Base-by-base conservation (phyloP, 2,329 filamentous ascomycete genomes). In the Cordyceps militaris region DNA sequence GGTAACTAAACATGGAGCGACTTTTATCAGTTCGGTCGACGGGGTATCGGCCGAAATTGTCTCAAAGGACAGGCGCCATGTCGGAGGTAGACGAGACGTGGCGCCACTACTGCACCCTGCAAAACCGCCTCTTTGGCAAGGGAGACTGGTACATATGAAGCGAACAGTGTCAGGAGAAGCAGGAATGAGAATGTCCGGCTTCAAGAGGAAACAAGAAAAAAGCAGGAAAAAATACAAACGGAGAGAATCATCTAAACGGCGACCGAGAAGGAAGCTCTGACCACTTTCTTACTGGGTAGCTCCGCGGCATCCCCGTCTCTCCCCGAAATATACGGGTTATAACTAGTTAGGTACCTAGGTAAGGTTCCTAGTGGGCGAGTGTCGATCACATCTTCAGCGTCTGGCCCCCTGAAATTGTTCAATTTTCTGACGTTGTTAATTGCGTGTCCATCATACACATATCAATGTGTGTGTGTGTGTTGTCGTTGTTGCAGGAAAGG, bases 351-450 rank as follows among this genome's bases (percentile, higher is more conserved):
- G 16, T 40, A 40, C 5, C 4, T 21, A 19, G n/a, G 6, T 42
- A 42, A 42, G n/a, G n/a, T n/a, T n/a, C n/a, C n/a, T n/a, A n/a
- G n/a, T n/a, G n/a, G n/a, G n/a, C n/a, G n/a, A n/a, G 11, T 14
- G 40, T 26, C 51, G 51, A 54, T 54, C 40, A 32, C 51, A 46
- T 54, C 51, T 54, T 54, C 40, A 46, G 40, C 40, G n/a, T 5
- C 28, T 4, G 3, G 4, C 46, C 46, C 5, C 46, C 48, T 26
- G 16, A 38, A 19, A 28, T 40, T 38, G 16, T 8, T 19, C 26
- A 36, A 3, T 19, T 19, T 10, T n/a, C 10, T 38, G 14, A 30
- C 3, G 7, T 24, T 7, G 23, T 24, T 26, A 19, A 16, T 16
- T 21, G 19, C 13, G 24, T 30, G 26, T 13, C n/a, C n/a, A n/a